Percentiles rank a stretch among this genome's conserved stretches.
Evolutionary conservation across 179 eudicot genomes (phyloP).

Genomic region (Gypsophila paniculata): DNA sequence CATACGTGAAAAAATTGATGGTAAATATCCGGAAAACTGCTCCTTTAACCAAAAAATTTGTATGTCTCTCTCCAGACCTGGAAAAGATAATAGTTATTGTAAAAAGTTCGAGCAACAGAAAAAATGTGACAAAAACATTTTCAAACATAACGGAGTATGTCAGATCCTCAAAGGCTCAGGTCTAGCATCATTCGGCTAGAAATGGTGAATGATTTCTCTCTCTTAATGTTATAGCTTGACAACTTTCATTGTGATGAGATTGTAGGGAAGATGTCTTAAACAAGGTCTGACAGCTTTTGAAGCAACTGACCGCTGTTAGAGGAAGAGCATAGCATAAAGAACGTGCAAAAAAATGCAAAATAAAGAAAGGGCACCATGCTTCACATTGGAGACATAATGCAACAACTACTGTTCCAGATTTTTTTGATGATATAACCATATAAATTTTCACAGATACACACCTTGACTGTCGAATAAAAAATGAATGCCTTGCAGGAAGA

Average conservation of each 20-base stretch:
- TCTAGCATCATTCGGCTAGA: no score
- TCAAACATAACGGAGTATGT: not conserved
- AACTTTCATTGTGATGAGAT: no score
- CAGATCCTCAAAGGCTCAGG: not conserved
- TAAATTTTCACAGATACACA: slow-evolving; percentile 19
- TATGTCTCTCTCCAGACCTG: slow-evolving; percentile 88
- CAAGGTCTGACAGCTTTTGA: no score
- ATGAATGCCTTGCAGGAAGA: slow-evolving; percentile 79
- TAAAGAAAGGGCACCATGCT: not conserved
- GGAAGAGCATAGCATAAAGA: not conserved
- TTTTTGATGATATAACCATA: not conserved
- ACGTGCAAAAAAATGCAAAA: not conserved
- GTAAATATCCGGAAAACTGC: slow-evolving; percentile 83
- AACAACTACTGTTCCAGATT: slow-evolving; percentile 6
- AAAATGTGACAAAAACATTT: not conserved
- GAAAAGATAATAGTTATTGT: slow-evolving; percentile 27
- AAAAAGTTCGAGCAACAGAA: slow-evolving; percentile 16
- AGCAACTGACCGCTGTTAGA: no score
- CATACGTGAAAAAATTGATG: slow-evolving; percentile 98
- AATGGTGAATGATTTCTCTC: not conserved
- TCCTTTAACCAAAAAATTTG: slow-evolving; percentile 72
- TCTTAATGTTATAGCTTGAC: not conserved
- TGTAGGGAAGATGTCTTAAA: no score
- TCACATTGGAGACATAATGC: not conserved
- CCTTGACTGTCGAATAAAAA: slow-evolving; percentile 83